Percentiles rank a stretch among this genome's conserved stretches.
Evolutionary conservation across 75 land plant species (phyloP).

Genomic region (Pinus tabuliformis): DNA sequence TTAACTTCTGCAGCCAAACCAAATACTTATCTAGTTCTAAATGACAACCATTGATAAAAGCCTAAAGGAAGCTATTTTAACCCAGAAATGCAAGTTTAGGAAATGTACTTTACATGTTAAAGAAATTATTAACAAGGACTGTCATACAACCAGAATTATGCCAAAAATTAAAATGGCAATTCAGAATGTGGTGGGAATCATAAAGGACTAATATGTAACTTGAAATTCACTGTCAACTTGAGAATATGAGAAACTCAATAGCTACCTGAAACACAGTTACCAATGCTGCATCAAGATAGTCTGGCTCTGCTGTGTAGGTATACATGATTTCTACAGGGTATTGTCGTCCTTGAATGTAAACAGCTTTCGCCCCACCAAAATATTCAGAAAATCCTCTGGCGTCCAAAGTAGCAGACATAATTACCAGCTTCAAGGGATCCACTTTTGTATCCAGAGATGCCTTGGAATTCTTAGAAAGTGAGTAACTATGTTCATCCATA

Average conservation of each 20-base stretch:
- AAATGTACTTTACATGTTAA: background rate
- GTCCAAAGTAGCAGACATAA: conserved; percentile 98
- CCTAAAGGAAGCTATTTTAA: background rate
- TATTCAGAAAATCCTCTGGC: conserved; percentile 80
- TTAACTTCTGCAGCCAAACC: background rate
- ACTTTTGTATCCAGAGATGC: conserved; percentile 1
- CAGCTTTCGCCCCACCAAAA: conserved; percentile 84
- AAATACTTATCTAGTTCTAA: background rate
- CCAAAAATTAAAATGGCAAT: background rate
- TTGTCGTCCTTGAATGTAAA: conserved; percentile 86
- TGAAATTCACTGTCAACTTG: background rate
- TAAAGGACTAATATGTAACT: background rate
- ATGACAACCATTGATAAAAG: background rate
- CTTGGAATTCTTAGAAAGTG: conserved; percentile 13
- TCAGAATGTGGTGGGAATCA: background rate
- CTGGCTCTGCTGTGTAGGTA: conserved; percentile 62
- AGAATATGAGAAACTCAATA: background rate
- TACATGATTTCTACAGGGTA: conserved; percentile 84
- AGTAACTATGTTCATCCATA: background rate
- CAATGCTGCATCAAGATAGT: conserved; percentile 85
- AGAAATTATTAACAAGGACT: background rate
- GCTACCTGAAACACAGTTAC: conserved; percentile 87
- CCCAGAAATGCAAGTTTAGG: background rate
- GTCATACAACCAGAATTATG: background rate
- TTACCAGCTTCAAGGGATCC: conserved; percentile 68